Evolutionary conservation across 1,284 basidiomycete species (phyloP).

Genomic region (Ceratobasidium sp.): DNA sequence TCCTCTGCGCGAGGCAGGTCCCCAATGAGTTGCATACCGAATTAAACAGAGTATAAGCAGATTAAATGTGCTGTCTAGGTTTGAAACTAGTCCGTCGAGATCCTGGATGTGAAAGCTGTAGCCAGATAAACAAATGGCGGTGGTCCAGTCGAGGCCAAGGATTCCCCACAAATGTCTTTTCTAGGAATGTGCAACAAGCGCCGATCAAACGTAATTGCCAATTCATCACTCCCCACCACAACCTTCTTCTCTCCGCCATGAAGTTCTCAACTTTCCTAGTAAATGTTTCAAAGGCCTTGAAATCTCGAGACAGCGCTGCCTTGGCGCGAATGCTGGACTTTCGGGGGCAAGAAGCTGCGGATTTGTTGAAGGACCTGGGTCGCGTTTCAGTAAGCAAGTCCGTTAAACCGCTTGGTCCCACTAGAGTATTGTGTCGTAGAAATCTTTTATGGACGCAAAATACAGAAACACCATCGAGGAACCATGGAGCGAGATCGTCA

Average conservation of each 20-base stretch:
- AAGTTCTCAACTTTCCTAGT: slow-evolving; percentile 72
- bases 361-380: slow-evolving; percentile 49
- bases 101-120: background rate
- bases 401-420: background rate
- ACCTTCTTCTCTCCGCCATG: slow-evolving; percentile 55
- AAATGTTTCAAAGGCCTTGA: slow-evolving; percentile 71
- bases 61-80: slow-evolving; percentile 1
- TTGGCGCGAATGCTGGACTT: slow-evolving; percentile 77
- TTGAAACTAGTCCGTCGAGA: background rate
- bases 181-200: slow-evolving; percentile 31
- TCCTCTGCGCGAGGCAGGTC: slow-evolving; percentile 81
- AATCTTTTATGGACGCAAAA: slow-evolving; percentile 57
- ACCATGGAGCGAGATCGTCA: slow-evolving; percentile 86
- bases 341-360: slow-evolving; percentile 45
- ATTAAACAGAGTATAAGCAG: background rate
- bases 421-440: background rate
- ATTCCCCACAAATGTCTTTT: slow-evolving; percentile 29
- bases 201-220: slow-evolving; percentile 27
- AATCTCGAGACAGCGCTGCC: slow-evolving; percentile 73
- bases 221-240: slow-evolving; percentile 10
- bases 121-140: slow-evolving; percentile 26
- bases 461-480: slow-evolving; percentile 73
- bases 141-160: slow-evolving; percentile 22
- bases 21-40: slow-evolving; percentile 67
- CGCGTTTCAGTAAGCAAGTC: slow-evolving; percentile 49